Base-by-base conservation (phyloP, 192 early-diverging fungal species). In the Linnemannia hyalina region DNA sequence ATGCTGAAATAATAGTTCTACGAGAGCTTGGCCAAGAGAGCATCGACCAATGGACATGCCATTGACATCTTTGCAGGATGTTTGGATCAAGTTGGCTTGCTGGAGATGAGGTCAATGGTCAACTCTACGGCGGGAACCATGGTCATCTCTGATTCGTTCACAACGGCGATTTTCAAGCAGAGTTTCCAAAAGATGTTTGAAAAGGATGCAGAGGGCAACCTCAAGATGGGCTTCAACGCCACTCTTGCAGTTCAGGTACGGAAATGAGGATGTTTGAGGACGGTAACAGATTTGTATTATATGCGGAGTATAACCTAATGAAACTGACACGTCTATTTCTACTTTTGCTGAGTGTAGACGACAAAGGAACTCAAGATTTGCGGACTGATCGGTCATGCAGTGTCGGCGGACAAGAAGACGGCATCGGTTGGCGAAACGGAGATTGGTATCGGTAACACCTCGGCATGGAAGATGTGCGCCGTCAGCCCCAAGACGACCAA, bases 11-110 rank as follows among this genome's bases (percentile, higher is more conserved):
- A 41, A 13, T 80, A 95, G 97, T 99, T 96, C 87, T 99, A 98
- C 81, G 97, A 99, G 80, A 89, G 78, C 1, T 81, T 99, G 68
- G 95, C 97, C 3, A 96, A 95, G 89, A 95, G 98, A 47, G 91
- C 95, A 22, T 92, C 98, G 18, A 92, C 94, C 46, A 95, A 97
- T 47, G 97, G 98, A 4, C 95, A 98, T 76, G 94, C 96, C 15
- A 92, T 99, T 47, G 98, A 99, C 90, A 96, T 99, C 40, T 99
- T 99, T 92, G 97, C 95, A 29, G 98, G 98, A n/a, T 99, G 97
- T 76, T 89, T 98, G 85, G 98, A 99, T 88, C 98, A 99, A 84
- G 93, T 99, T 78, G 98, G 98, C 26, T 88, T 99, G 78, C 94
- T 97, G 76, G 98, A 99, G 84, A 99, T 99, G 97, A 98, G 97